Conservation (phyloP, 2,329 filamentous ascomycete genomes). For the Clarireedia hainanense region DNA sequence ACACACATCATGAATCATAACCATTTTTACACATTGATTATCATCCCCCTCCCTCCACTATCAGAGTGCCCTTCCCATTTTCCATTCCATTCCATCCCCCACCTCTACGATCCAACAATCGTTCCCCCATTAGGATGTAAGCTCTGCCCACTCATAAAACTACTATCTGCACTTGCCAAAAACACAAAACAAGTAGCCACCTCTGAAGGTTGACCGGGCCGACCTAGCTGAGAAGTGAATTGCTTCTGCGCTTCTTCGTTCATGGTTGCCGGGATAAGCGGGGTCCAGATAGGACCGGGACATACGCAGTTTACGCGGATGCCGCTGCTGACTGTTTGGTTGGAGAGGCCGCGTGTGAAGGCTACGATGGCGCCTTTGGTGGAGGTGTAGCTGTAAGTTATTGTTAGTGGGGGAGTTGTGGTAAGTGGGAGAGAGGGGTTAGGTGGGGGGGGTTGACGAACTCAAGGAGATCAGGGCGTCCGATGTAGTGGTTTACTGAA, state of each 20-base stretch:
- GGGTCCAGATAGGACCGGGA: constrained; percentile 73
- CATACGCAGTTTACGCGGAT: constrained; percentile 73
- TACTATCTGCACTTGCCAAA: constrained; percentile 66
- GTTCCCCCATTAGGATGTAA: constrained; percentile 56
- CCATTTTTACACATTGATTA: neutral
- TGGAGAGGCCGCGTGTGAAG: constrained; percentile 70
- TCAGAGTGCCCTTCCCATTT: neutral
- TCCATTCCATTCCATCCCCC: neutral
- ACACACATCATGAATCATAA: no score
- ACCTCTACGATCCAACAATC: constrained; percentile 36
- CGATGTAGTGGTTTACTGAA: constrained; percentile 76
- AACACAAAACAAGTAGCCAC: constrained; percentile 79
- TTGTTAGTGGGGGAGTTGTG: neutral
- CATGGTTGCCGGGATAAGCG: constrained; percentile 68
- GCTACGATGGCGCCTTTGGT: constrained; percentile 73
- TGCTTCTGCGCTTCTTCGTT: constrained; percentile 60
- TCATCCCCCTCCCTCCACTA: neutral
- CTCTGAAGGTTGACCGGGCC: constrained; percentile 73
- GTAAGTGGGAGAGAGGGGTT: no score
- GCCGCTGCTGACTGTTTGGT: constrained; percentile 63
- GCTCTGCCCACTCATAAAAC: constrained; percentile 66
- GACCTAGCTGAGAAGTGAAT: constrained; percentile 67
- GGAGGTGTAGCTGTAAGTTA: constrained; percentile 50
- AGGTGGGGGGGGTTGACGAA: neutral
- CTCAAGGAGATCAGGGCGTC: constrained; percentile 70